Evolutionary conservation across 257 asterid genomes (phyloP), one percentile per base, ranked within the genome.

Genomic region (Jacaranda mimosifolia): DNA sequence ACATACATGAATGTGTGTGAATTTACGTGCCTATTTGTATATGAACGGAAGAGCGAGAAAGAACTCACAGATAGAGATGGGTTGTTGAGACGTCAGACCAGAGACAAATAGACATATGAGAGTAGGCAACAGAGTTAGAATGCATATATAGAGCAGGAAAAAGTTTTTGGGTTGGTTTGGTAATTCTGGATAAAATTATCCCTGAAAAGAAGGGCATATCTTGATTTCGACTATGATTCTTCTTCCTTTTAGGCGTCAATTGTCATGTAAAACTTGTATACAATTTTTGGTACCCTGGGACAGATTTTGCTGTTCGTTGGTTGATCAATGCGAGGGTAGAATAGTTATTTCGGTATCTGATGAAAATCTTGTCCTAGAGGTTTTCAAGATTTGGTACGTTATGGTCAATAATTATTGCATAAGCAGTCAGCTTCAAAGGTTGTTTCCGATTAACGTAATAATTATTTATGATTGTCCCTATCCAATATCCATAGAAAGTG

Each of bases 31-130:
- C 7, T 14, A 53, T 43, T 21, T 58, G 3, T n/a, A 5, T 18
- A 6, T 19, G n/a, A 6, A 45, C 43, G 42, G 32, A 17, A 49
- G 9, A 60, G 39, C n/a, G 17, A 9, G 51, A 32, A 59, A 58
- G 64, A 68, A 68, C 55, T 74, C 49, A 62, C 68, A 19, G 80
- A 80, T 68, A 6, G 43, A 59, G 9, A 49, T 21, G 80, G 46
- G 75, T 45, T 21, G 76, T 21, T 66, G 79, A 57, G 70, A 17
- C 26, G 68, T 53, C 14, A 4, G 59, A 26, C 63, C 4, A 55
- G 42, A 45, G 3, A 13, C 40, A 43, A 56, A 26, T 5, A 32
- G 48, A 13, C 52, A 4, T 0, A 3, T 4, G 18, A n/a, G 26
- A 36, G 70, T 5, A 3, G 55, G 79, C 65, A 67, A 66, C 42